phyloP scores from a whole-genome alignment of 1,284 basidiomycete genomes.

The Flammula alnicola region DNA sequence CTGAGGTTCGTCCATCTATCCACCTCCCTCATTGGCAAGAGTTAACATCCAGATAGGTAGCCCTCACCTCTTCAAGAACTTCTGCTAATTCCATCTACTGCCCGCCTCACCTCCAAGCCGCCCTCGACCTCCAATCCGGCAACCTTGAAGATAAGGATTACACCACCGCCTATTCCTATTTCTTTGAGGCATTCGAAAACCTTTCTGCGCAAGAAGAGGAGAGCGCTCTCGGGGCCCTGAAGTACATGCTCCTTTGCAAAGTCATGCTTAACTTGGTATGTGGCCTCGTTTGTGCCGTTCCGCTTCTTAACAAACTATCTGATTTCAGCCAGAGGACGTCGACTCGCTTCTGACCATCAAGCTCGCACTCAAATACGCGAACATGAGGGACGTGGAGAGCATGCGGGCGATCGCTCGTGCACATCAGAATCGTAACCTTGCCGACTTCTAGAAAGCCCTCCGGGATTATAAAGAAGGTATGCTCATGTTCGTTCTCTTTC shows the following conservation, averaged over 20 bases:
- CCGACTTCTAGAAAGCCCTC: conserved; percentile 88
- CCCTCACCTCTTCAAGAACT: conserved; percentile 90
- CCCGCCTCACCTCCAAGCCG: too few species aligned
- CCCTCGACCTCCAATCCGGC: too few species aligned
- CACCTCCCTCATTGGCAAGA: background rate
- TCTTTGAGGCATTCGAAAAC: conserved; percentile 95
- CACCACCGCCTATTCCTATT: conserved; percentile 96
- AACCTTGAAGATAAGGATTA: conserved; percentile 98
- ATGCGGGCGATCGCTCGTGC: conserved; percentile 95
- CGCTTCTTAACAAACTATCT: background rate
- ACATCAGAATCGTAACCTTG: conserved; percentile 89
- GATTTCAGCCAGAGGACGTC: conserved; percentile 88
- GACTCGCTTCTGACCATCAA: conserved; percentile 86
- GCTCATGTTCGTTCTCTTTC: background rate
- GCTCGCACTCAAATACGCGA: conserved; percentile 85
- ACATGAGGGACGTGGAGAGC: conserved; percentile 85
- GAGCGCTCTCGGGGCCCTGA: conserved; percentile 80
- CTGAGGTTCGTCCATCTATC: conserved; percentile 67
- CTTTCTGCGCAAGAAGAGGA: conserved; percentile 76
- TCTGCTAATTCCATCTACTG: conserved; percentile 98
- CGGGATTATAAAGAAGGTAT: conserved; percentile 87
- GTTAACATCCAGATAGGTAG: conserved; percentile 58
- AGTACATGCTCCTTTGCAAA: conserved; percentile 98
- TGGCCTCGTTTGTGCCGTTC: conserved; percentile 5
- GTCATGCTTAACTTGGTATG: conserved; percentile 94